A percentile compares a stretch with the other conserved stretches of the same genome.
phyloP scores from a whole-genome alignment of 75 land plant species.

The Cunninghamia lanceolata region DNA sequence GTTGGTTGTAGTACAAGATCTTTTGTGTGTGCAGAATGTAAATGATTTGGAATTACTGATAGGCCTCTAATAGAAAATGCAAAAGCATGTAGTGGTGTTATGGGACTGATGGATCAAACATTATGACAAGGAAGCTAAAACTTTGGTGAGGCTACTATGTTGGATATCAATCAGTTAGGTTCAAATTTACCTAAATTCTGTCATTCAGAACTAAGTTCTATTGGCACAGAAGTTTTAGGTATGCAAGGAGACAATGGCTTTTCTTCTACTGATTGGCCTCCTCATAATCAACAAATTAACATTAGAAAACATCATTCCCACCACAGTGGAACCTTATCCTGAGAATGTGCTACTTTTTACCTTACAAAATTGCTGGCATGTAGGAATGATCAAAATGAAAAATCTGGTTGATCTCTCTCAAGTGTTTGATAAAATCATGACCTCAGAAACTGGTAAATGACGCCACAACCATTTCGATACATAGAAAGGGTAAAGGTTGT shows the following conservation, averaged over 20 bases:
- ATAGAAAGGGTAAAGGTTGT: too few relatives aligned
- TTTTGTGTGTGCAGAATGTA: too few relatives aligned
- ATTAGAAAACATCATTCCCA: not conserved
- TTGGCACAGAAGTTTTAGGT: not conserved
- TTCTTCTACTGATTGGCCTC: not conserved
- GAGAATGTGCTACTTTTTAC: conserved; percentile 26
- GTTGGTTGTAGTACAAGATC: too few relatives aligned
- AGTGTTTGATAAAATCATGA: too few relatives aligned
- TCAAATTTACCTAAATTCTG: not conserved
- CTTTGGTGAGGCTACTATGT: too few relatives aligned
- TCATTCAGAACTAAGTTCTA: not conserved
- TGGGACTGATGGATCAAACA: too few relatives aligned
- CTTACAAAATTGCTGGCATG: conserved; percentile 53
- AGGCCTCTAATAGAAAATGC: too few relatives aligned
- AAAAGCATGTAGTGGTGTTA: too few relatives aligned
- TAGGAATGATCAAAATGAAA: conserved; percentile 31
- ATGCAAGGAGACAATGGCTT: not conserved
- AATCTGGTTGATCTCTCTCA: not conserved
- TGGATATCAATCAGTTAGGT: not conserved
- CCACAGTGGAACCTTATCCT: not conserved
- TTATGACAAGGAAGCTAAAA: too few relatives aligned
- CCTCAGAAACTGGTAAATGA: too few relatives aligned
- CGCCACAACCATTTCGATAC: too few relatives aligned
- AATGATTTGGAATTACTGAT: too few relatives aligned
- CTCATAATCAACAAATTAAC: conserved; percentile 1